Conservation (phyloP, 441 rosid species). For the Rhodomyrtus psidioides region DNA sequence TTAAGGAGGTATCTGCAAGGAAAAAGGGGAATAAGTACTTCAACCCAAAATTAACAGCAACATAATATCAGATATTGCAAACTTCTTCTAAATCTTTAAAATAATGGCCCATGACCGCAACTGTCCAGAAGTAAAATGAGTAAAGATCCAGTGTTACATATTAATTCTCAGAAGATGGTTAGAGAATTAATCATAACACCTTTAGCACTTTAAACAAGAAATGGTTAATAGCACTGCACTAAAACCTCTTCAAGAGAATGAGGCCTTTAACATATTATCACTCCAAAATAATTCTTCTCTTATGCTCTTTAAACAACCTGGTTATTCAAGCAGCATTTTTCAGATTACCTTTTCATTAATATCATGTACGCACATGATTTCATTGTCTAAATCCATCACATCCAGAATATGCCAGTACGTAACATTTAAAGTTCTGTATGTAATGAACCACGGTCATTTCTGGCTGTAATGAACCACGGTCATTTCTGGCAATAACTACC, state of each 20-base stretch:
- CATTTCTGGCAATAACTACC: too few species aligned
- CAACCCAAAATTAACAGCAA: background rate
- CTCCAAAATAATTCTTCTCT: background rate
- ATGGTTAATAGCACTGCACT: background rate
- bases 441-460: too few species aligned
- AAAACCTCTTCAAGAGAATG: background rate
- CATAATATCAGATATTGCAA: background rate
- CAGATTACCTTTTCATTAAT: background rate
- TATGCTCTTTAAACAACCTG: background rate
- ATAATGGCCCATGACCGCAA: background rate
- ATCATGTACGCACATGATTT: background rate
- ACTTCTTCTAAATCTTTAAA: background rate
- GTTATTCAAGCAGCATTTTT: background rate
- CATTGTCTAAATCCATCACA: background rate
- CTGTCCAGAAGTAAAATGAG: background rate
- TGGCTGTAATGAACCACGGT: too few species aligned
- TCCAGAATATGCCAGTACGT: background rate
- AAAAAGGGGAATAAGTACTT: background rate
- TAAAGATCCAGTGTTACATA: background rate
- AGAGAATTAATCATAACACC: background rate
- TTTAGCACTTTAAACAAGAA: background rate
- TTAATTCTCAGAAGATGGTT: background rate
- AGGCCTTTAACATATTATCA: background rate
- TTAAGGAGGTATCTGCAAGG: constrained; percentile 51
- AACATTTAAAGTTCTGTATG: too few species aligned